Evolutionary conservation across 2,329 filamentous ascomycete genomes (phyloP), one percentile per base, ranked within the genome.

Genomic region (Colletotrichum cordylinicola): DNA sequence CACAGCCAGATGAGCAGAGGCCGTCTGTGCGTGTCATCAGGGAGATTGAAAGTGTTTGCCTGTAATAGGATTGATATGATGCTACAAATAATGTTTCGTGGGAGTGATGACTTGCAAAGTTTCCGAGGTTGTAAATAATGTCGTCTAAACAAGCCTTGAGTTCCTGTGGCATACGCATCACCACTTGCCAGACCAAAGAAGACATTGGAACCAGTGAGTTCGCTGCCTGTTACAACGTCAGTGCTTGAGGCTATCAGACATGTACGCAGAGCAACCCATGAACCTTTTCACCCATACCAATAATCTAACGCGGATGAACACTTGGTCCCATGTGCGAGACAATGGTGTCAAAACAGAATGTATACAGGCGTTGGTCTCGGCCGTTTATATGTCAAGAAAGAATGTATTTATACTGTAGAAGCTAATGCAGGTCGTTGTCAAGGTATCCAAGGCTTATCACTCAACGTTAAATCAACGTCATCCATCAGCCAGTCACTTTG

Each of bases 201-300:
- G 6, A n/a, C 18, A 4, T 43, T 43, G 9, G 39, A n/a, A 43
- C 39, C 0, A 43, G 39, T 2, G 9, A 43, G 39, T 43, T 2
- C 6, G 39, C 39, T n/a, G 18, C 2, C 12, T 43, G n/a, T 43
- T 18, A 1, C 10, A 12, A 4, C 4, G 9, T 43, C 39, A 43
- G 0, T 43, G 18, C 39, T 43, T 2, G 0, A 2, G 18, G 18
- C 39, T 18, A 6, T 0, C 39, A 12, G 5, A n/a, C 18, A 7
- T n/a, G 3, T 2, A 43, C 3, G 39, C 18, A n/a, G 39, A 43
- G 18, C 2, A 43, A 18, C 0, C 18, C 3, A 43, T 43, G 39
- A 4, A 43, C 9, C 39, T 4, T 43, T 4, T 43, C 39, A 43
- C 39, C 39, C n/a, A 21, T 1, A 21, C 3, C 0, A 5, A 48